A percentile compares a stretch with the other conserved stretches of the same genome.
Conservation (phyloP, 1,284 basidiomycete species). For the Cutaneotrichosporon dermatis region DNA sequence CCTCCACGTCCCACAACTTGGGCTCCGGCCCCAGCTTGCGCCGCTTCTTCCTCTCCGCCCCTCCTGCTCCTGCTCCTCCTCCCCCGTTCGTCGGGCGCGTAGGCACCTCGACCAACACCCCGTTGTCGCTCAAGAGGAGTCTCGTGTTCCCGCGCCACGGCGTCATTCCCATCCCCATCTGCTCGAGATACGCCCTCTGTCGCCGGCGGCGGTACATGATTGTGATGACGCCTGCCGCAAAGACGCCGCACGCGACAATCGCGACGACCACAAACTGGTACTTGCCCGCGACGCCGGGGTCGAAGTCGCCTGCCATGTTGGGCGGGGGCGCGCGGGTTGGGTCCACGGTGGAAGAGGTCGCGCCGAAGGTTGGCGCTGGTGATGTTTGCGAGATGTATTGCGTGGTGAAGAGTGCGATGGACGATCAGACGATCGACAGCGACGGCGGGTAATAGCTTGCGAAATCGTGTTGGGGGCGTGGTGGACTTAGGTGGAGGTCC, state of each 20-base stretch:
- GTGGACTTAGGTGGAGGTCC: too few relatives aligned
- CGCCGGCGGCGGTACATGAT: conserved; percentile 23
- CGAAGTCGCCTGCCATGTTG: background rate
- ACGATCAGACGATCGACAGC: too few relatives aligned
- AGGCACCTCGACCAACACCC: conserved; percentile 10
- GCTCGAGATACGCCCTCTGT: background rate
- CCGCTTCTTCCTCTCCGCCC: background rate
- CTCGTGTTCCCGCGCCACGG: conserved; percentile 6
- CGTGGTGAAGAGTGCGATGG: too few relatives aligned
- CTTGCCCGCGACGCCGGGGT: conserved; percentile 9
- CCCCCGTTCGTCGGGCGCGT: background rate
- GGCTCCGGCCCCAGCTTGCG: conserved; percentile 11
- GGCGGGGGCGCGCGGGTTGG: too few relatives aligned
- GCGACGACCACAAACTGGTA: conserved; percentile 32
- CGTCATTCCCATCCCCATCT: background rate
- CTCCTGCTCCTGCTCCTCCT: too few relatives aligned
- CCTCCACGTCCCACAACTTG: conserved; percentile 13
- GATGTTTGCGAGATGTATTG: too few relatives aligned
- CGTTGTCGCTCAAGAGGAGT: conserved; percentile 5
- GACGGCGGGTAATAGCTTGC: too few relatives aligned
- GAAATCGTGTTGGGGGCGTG: too few relatives aligned
- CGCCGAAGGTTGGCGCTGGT: too few relatives aligned
- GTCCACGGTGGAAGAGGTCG: too few relatives aligned
- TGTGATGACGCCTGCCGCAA: conserved; percentile 20
- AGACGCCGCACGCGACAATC: conserved; percentile 26